These are phyloP conservation scores for Cercophora sp. DNA, from an alignment of 495 filamentous ascomycete genomes.

Conservation along the genomic window DNA sequence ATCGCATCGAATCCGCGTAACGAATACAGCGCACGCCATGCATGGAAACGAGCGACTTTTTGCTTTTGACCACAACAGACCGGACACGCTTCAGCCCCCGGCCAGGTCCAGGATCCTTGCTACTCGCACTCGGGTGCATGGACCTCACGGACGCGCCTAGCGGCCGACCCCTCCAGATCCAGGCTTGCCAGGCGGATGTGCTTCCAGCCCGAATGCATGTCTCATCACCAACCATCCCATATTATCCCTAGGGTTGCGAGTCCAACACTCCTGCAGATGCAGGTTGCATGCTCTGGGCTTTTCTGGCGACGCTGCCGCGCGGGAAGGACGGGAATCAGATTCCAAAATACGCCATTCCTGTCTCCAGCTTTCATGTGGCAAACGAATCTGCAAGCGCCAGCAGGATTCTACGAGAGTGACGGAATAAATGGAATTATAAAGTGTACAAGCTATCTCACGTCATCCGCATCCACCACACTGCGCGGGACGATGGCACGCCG, in stretches of 20 bases:
- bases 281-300: not conserved
- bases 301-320: not conserved
- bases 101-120: no score
- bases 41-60: no score
- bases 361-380: no score
- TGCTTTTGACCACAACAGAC: no score
- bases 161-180: not conserved
- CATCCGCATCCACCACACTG: conserved; percentile 3
- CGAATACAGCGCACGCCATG: no score
- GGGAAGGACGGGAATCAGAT: no score
- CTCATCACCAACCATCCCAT: conserved; percentile 10
- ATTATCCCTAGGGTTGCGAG: not conserved
- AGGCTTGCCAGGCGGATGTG: not conserved
- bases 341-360: no score
- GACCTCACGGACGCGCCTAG: no score
- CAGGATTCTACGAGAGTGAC: no score
- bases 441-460: conserved; percentile 13
- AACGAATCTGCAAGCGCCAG: no score
- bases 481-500: conserved; percentile 10
- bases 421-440: not conserved
- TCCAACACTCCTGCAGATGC: not conserved
- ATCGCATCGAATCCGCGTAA: no score
- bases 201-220: not conserved
- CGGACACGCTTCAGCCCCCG: no score
- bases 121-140: not conserved